Conservation (phyloP, 1,284 basidiomycete species). For the Trametes pubescens region DNA sequence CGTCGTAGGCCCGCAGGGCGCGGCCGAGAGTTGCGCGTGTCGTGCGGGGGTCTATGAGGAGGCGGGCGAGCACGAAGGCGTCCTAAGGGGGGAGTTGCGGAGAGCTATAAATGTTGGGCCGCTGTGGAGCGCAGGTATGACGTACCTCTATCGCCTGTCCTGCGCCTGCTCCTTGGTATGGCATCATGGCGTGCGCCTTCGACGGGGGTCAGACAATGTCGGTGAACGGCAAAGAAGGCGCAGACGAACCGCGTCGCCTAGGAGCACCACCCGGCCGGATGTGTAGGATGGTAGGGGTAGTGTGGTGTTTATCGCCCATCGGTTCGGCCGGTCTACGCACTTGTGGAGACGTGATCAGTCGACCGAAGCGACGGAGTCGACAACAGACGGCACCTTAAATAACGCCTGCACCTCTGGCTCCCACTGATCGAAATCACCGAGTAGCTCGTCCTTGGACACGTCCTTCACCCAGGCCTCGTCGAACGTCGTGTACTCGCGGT, state of each 20-base stretch:
- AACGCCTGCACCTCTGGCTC: conserved; percentile 51
- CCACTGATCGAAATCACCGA: conserved; percentile 47
- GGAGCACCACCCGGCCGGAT: conserved; percentile 50
- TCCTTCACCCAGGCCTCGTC: conserved; percentile 49
- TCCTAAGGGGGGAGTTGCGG: conserved; percentile 41
- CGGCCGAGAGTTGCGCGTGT: conserved; percentile 44
- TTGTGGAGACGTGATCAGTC: neutral
- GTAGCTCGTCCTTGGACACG: conserved; percentile 41
- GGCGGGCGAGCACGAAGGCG: conserved; percentile 49
- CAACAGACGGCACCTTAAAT: conserved; percentile 43
- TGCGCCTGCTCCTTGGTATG: conserved; percentile 63
- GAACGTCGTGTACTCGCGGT: conserved; percentile 46
- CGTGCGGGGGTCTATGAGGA: conserved; percentile 52
- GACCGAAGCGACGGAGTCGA: neutral
- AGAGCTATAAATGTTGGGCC: neutral
- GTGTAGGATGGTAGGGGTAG: conserved; percentile 50
- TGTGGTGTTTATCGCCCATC: conserved; percentile 60
- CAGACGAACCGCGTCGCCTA: conserved; percentile 57
- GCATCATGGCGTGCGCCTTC: conserved; percentile 62
- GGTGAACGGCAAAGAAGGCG: neutral
- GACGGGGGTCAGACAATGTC: neutral
- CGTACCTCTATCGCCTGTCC: conserved; percentile 64
- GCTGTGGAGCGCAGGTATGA: neutral
- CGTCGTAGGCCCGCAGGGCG: conserved; percentile 52
- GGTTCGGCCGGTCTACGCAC: conserved; percentile 38